Conservation (phyloP, 2,329 filamentous ascomycete genomes). For the Laburnicola sp. region DNA sequence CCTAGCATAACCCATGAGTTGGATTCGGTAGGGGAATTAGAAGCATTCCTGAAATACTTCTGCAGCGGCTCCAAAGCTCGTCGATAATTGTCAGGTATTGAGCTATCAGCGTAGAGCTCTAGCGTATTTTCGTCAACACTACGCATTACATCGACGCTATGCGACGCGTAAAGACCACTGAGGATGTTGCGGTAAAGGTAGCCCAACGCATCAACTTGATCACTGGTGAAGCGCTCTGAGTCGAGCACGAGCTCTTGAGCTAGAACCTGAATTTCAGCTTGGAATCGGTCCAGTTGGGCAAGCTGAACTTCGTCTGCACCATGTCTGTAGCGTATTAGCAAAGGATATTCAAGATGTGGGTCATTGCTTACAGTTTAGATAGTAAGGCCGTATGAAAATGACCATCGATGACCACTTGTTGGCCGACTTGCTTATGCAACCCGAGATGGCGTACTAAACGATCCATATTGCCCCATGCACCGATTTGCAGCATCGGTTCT, state of each 20-base stretch:
- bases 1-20: conserved; percentile 75
- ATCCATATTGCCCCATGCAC: conserved; percentile 14
- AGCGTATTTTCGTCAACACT: conserved; percentile 5
- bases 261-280: conserved; percentile 45
- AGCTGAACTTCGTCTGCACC: conserved; percentile 44
- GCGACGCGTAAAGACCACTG: conserved; percentile 26
- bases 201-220: conserved; percentile 35
- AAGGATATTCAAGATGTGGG: not conserved
- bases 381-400: conserved; percentile 37
- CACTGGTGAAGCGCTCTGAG: conserved; percentile 36
- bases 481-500: conserved; percentile 2
- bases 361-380: conserved; percentile 24
- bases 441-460: conserved; percentile 33
- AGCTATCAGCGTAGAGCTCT: conserved; percentile 14
- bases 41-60: conserved; percentile 9
- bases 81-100: conserved; percentile 39
- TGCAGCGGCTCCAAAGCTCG: conserved; percentile 27
- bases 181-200: conserved; percentile 29
- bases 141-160: conserved; percentile 20
- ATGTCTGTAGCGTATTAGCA: conserved; percentile 8
- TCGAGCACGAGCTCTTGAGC: conserved; percentile 42
- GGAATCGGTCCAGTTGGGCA: conserved; percentile 46
- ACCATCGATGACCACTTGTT: conserved; percentile 31
- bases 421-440: conserved; percentile 20
- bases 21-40: conserved; percentile 34